phyloP scores from a whole-genome alignment of 345 rosid species.

The Melaleuca quinquenervia region DNA sequence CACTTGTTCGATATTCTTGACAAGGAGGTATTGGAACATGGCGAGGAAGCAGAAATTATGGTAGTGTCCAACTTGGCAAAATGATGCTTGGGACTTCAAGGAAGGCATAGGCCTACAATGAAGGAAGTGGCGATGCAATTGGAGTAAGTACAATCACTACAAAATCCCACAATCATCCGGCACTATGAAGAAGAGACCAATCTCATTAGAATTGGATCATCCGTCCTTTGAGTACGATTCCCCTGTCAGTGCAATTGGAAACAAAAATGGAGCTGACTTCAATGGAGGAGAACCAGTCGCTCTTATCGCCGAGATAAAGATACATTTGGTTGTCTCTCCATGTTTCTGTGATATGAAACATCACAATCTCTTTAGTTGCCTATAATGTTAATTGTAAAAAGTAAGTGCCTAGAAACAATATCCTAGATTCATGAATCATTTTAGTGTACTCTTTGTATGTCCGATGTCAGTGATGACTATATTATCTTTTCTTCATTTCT shows the following conservation, averaged over 20 bases:
- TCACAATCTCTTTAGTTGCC: no score
- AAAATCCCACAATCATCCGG: fast-evolving
- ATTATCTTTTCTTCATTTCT: not conserved
- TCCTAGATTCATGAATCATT: no score
- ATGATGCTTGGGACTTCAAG: constrained; percentile 1
- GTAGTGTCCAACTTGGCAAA: not conserved
- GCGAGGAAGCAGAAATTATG: not conserved
- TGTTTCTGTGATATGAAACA: no score
- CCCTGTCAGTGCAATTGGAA: no score
- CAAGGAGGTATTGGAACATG: not conserved
- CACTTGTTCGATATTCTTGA: constrained; percentile 18
- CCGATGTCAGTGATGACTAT: no score
- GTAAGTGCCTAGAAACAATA: no score
- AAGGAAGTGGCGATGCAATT: constrained; percentile 3
- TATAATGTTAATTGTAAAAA: no score
- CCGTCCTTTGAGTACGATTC: not conserved
- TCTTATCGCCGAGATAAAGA: no score
- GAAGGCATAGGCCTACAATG: constrained; percentile 6
- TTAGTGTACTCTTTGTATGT: not conserved
- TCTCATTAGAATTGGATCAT: not conserved
- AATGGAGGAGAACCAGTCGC: no score
- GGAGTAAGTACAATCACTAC: not conserved
- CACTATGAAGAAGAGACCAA: fast-evolving
- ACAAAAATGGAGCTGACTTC: no score
- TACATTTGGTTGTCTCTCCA: no score